Base-by-base conservation (phyloP, 2,329 filamentous ascomycete species). In the Pseudogymnoascus sp. region DNA sequence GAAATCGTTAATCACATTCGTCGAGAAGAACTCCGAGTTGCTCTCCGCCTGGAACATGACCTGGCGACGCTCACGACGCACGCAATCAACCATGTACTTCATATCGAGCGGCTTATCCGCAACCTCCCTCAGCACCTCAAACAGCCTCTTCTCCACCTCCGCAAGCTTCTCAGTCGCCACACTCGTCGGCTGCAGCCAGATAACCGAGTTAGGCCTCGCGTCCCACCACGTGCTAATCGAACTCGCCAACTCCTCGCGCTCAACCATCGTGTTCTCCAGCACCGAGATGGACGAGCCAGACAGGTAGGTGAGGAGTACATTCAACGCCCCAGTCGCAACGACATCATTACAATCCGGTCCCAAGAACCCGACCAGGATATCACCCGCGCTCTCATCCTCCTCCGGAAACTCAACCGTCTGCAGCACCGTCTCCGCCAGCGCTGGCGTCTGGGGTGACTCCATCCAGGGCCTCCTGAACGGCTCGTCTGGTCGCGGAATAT, bases 241-340 rank as follows among this genome's bases (percentile, higher is more conserved):
- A 75, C 92, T 97, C 3, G 92, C 90, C 51, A 97, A 83, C 68
- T 96, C 90, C 74, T 97, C 93, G 69, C 88, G 91, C 72, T 99
- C 94, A 2, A 99, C 94, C 64, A 99, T 82, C 15, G 87, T 83
- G 68, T 97, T 97, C 71, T 97, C 93, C 5, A 99, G 79, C 1
- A 99, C 81, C 0, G 93, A 93, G 2, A 96, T 91, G 0, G 95
- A 96, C 0, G 94, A 97, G 5, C 92, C 94, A 65, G 91, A 91
- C 15, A 99, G 84, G 71, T 97, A 99, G 1, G 88, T 86, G 39
- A 96, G 81, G 2, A 95, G 77, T 59, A 96, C 84, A 65, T 90
- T 89, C 3, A 97, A 77, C 1, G 92, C 94, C 12, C 87, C 87
- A 9, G 84, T 83, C 41, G 82, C 78, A 25, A 90, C 72, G 2